Conservation (phyloP, 2,329 filamentous ascomycete genomes). For the Daldinia sp. region DNA sequence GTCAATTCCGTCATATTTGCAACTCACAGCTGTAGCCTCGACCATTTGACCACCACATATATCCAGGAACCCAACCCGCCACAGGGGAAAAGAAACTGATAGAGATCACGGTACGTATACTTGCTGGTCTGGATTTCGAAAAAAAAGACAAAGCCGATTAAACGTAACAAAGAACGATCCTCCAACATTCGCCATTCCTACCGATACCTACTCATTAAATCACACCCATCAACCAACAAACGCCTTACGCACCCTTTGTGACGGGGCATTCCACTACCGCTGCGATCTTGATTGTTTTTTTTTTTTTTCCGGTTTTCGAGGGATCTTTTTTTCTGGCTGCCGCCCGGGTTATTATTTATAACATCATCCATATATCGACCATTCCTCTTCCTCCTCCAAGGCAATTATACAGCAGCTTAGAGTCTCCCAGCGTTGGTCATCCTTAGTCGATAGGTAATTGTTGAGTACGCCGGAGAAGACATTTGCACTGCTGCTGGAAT, state of each 20-base stretch:
- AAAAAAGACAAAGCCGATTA: slow-evolving; percentile 36
- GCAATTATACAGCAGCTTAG: slow-evolving; percentile 13
- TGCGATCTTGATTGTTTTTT: neutral
- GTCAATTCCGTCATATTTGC: slow-evolving; percentile 40
- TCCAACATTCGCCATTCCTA: slow-evolving; percentile 11
- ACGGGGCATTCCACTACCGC: slow-evolving; percentile 7
- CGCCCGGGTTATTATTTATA: slow-evolving; percentile 5
- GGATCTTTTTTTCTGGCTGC: slow-evolving; percentile 4
- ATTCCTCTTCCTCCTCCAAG: slow-evolving; percentile 3
- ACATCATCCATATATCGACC: neutral
- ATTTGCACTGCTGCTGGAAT: slow-evolving; percentile 57
- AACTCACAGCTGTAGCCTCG: slow-evolving; percentile 26
- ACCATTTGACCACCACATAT: slow-evolving; percentile 27
- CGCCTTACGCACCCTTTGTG: slow-evolving; percentile 33
- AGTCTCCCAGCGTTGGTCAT: slow-evolving; percentile 12
- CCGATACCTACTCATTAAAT: slow-evolving; percentile 26
- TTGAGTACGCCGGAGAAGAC: slow-evolving; percentile 33
- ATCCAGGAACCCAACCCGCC: slow-evolving; percentile 24
- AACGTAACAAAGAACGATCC: slow-evolving; percentile 35
- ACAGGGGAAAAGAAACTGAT: slow-evolving; percentile 5
- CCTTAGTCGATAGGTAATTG: slow-evolving; percentile 21
- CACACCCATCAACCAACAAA: slow-evolving; percentile 23
- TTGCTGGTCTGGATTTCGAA: slow-evolving; percentile 20
- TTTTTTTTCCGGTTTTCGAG: neutral
- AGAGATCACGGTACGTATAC: slow-evolving; percentile 35